Base-by-base conservation (phyloP, 179 eudicot species). In the Beta lomatogona region DNA sequence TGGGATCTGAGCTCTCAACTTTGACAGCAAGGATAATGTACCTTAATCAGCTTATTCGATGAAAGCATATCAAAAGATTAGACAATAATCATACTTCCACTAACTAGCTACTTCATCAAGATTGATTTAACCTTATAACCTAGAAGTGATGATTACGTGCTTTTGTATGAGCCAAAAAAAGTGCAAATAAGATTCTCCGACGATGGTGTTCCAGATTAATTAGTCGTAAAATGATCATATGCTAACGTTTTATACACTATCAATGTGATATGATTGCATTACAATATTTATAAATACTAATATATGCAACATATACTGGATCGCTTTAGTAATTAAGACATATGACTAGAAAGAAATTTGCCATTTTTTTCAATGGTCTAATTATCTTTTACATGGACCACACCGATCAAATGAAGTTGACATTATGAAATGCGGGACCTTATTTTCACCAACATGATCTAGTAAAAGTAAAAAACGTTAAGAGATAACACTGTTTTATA, bases 191-290 rank as follows among this genome's bases (percentile, higher is more conserved):
- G 76, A 72, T 72, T 72, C 76, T 11, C 60, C 60, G 59, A 72
- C 52, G 28, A 25, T 25, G 52, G 22, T 72, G 19, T 21, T 71
- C 18, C 52, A 52, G 76, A 50, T 52, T 72, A 12, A 52, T 44
- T 4, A 46, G 31, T 72, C 22, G 52, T 48, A 36, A 6, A 52
- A 48, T 71, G 50, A 48, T 71, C 25, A 48, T 71, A 48, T 48
- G 75, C 41, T 71, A 71, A 50, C 75, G 75, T 72, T 72, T 72
- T 28, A 21, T 52, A 15, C 16, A 72, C 44, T 19, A 72, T 71
- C 57, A 71, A 71, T 22, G 53, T 69, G 76, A 72, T 36, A 71
- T 72, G 60, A 72, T 50, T 72, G 60, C 76, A 72, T 22, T 72
- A 48, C 14, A 1, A 11, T 36, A 72, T 11, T 64, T 4, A 25